Percentiles rank a stretch among this genome's conserved stretches.
Evolutionary conservation across 2,329 filamentous ascomycete genomes (phyloP).

Genomic region (Metarhizium anisopliae): DNA sequence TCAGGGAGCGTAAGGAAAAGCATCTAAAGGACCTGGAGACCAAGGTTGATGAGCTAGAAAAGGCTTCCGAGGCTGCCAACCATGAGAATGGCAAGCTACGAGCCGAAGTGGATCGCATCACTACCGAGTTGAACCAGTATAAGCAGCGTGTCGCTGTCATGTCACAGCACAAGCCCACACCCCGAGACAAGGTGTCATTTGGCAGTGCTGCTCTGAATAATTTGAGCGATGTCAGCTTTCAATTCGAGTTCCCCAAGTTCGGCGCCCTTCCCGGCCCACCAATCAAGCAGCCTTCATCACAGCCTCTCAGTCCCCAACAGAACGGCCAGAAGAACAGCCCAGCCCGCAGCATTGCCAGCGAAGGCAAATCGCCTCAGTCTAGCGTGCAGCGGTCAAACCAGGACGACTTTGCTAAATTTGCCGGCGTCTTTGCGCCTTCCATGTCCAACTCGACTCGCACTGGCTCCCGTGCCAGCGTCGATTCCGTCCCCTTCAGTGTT

Average conservation of each 20-base stretch:
- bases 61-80: conserved; percentile 72
- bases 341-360: conserved; percentile 20
- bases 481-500: conserved; percentile 38
- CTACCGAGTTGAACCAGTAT: conserved; percentile 79
- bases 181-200: conserved; percentile 32
- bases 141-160: conserved; percentile 71
- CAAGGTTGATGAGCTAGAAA: conserved; percentile 68
- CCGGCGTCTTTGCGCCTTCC: conserved; percentile 51
- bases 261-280: conserved; percentile 56
- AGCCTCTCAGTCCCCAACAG: conserved; percentile 22
- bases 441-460: conserved; percentile 35
- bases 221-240: conserved; percentile 70
- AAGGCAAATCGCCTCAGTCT: conserved; percentile 14
- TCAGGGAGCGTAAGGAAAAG: conserved; percentile 90
- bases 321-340: conserved; percentile 16
- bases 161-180: conserved; percentile 22
- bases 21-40: conserved; percentile 78
- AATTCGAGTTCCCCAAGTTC: conserved; percentile 95
- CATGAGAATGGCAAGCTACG: conserved; percentile 79
- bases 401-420: conserved; percentile 42
- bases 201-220: conserved; percentile 45
- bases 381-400: conserved; percentile 7
- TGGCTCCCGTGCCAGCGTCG: conserved; percentile 40
- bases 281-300: conserved; percentile 18
- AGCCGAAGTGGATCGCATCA: conserved; percentile 81